A percentile compares a stretch with the other conserved stretches of the same genome.
phyloP scores from a whole-genome alignment of 1,139 yeast genomes.

The Yarrowia galli region DNA sequence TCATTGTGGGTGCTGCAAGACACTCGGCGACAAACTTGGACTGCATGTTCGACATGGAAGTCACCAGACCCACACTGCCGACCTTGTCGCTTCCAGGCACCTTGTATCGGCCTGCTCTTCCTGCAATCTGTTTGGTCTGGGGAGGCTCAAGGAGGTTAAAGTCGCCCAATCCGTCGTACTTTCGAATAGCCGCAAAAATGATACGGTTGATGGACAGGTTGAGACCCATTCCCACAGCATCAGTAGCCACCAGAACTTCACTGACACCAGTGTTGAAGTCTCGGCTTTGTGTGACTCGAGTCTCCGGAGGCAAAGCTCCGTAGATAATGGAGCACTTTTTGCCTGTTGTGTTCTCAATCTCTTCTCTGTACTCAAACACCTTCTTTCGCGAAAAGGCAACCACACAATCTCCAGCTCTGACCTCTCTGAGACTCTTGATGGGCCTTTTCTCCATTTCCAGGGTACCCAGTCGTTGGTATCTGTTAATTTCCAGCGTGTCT shows the following conservation, averaged over 20 bases:
- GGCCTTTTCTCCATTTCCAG: constrained; percentile 51
- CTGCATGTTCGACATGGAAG: neutral
- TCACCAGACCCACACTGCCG: constrained; percentile 27
- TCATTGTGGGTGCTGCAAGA: constrained; percentile 6
- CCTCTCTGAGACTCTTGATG: constrained; percentile 39
- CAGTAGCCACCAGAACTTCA: constrained; percentile 88
- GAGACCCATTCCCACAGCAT: constrained; percentile 98
- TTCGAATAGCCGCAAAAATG: constrained; percentile 69
- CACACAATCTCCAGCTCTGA: constrained; percentile 81
- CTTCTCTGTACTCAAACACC: constrained; percentile 45
- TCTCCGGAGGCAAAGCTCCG: constrained; percentile 97
- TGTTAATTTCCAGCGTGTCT: constrained; percentile 72
- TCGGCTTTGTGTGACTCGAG: constrained; percentile 82
- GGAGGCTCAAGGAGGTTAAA: constrained; percentile 60
- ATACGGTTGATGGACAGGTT: constrained; percentile 83
- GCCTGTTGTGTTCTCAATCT: constrained; percentile 61
- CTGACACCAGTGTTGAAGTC: constrained; percentile 71
- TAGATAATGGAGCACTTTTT: constrained; percentile 86
- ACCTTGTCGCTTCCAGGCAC: constrained; percentile 27
- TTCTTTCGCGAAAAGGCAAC: constrained; percentile 78
- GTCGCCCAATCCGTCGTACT: constrained; percentile 71
- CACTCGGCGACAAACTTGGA: neutral
- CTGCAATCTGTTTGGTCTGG: constrained; percentile 89
- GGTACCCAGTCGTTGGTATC: constrained; percentile 77
- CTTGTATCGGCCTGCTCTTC: constrained; percentile 89